Base-by-base conservation (phyloP, 2,329 filamentous ascomycete species). In the Phaeophleospora eucalypticola region DNA sequence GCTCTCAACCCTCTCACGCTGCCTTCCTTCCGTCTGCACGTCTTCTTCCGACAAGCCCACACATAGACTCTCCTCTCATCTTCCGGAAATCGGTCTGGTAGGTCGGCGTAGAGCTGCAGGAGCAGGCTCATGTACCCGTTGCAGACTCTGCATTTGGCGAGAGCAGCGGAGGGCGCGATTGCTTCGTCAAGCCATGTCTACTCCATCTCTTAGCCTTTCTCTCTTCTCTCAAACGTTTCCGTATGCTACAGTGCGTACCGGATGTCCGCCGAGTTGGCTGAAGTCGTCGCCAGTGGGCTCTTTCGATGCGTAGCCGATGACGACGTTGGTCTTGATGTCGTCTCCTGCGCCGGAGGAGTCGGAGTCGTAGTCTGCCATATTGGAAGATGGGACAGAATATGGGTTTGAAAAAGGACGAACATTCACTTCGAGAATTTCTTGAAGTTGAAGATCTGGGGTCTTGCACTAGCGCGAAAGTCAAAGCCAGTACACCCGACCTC, bases 11-110 rank as follows among this genome's bases (percentile, higher is more conserved):
- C 86, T 20, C 90, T 80, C 47, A 96, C 78, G 64, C 86, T 91
- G 1, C 93, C 93, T 16, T 84, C 78, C 61, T 89, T 91, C 53
- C 90, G 79, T 60, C 87, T 81, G 65, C 93, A 98, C 9, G 81
- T 74, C 66, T 87, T 87, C 56, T 81, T 78, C 49, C 82, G 79
- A 68, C 93, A 98, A 15, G 80, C 80, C 66, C 95, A 89, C 10
- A 98, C 76, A 63, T 96, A 97, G 15, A 98, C 66, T 52, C 91
- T 81, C 57, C 93, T 79, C 62, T 96, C 89, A 68, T 97, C 88
- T 46, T 84, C 82, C 1, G 89, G 86, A 62, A 95, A 96, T 40
- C 82, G 78, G 45, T 91, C 86, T 12, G 89, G 90, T 3, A 97
- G 77, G 65, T 96, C 89, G 60, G 82, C 90, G 68, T 98, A 89